These are phyloP conservation scores for Claviceps sp. DNA, from an alignment of 2,329 filamentous ascomycete genomes.

Conservation along the genomic window DNA sequence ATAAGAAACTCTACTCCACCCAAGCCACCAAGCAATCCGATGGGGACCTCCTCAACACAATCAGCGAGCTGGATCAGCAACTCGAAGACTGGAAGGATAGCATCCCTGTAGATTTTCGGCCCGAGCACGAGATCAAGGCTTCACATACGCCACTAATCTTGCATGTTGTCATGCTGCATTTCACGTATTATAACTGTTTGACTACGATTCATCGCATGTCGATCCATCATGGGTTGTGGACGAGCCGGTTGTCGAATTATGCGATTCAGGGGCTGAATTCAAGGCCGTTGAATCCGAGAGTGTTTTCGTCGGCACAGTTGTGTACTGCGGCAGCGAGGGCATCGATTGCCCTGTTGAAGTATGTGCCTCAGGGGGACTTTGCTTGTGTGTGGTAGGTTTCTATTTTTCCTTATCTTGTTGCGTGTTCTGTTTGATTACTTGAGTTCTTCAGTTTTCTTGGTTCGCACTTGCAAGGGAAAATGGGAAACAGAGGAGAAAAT, in stretches of 20 bases:
- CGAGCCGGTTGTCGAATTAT: slow-evolving; percentile 83
- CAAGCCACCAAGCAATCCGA: slow-evolving; percentile 85
- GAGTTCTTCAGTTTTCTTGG: background rate
- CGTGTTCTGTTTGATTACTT: background rate
- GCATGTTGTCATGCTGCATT: slow-evolving; percentile 87
- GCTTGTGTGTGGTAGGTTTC: slow-evolving; percentile 77
- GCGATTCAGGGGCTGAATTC: slow-evolving; percentile 91
- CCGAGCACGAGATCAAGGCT: slow-evolving; percentile 89
- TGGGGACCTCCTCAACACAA: slow-evolving; percentile 86
- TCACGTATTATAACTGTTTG: slow-evolving; percentile 94
- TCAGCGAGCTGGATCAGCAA: slow-evolving; percentile 81
- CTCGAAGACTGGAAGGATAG: slow-evolving; percentile 93
- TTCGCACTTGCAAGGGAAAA: too few relatives aligned
- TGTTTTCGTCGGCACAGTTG: slow-evolving; percentile 85
- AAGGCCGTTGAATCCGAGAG: slow-evolving; percentile 76
- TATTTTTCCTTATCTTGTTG: background rate
- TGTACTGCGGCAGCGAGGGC: slow-evolving; percentile 88
- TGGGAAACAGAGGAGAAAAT: too few relatives aligned
- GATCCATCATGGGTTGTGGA: slow-evolving; percentile 97
- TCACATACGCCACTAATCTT: slow-evolving; percentile 87
- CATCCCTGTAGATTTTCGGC: slow-evolving; percentile 92
- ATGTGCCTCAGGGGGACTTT: slow-evolving; percentile 90
- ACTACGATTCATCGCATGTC: slow-evolving; percentile 98
- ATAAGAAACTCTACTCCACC: slow-evolving; percentile 84
- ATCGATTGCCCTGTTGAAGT: slow-evolving; percentile 87